Conservation (phyloP, 257 asterid species). For the Gentiana macrophylla region DNA sequence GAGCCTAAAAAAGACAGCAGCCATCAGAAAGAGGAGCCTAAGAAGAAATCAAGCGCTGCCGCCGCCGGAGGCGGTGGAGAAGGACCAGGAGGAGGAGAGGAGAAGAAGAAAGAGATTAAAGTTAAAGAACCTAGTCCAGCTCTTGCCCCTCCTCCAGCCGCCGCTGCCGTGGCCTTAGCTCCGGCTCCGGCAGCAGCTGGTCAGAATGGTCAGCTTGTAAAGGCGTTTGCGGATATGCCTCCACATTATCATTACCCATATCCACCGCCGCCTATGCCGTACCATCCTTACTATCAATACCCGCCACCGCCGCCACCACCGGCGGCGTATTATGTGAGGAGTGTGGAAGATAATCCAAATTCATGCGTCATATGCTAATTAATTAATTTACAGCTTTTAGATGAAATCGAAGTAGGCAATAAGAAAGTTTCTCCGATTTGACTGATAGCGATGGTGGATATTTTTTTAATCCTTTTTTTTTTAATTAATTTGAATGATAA, state of each 20-base stretch:
- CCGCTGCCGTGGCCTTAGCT: too few relatives aligned
- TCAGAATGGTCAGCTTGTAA: conserved; percentile 12
- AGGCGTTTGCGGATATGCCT: conserved; percentile 23
- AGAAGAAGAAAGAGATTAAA: conserved; percentile 20
- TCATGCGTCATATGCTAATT: conserved; percentile 6
- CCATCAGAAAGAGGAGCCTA: conserved; percentile 1
- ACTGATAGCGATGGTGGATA: too few relatives aligned
- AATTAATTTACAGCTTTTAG: neutral
- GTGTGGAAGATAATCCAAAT: conserved; percentile 34
- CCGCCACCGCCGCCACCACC: conserved; percentile 8
- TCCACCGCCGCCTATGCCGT: conserved; percentile 9
- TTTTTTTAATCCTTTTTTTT: too few relatives aligned
- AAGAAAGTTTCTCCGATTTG: too few relatives aligned
- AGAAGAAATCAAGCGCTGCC: conserved; percentile 1
- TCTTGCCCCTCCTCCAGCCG: neutral
- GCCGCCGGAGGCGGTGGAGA: neutral
- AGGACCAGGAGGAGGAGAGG: conserved; percentile 5
- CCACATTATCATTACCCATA: conserved; percentile 20
- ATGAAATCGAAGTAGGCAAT: neutral
- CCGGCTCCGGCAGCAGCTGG: too few relatives aligned
- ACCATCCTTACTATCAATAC: conserved; percentile 1
- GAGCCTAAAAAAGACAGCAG: conserved; percentile 29
- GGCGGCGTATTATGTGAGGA: conserved; percentile 25
- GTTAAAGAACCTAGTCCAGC: too few relatives aligned
- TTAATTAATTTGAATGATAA: too few relatives aligned